Evolutionary conservation across 2,329 filamentous ascomycete genomes (phyloP), one percentile per base, ranked within the genome.

Genomic region (Alternaria gaisen): DNA sequence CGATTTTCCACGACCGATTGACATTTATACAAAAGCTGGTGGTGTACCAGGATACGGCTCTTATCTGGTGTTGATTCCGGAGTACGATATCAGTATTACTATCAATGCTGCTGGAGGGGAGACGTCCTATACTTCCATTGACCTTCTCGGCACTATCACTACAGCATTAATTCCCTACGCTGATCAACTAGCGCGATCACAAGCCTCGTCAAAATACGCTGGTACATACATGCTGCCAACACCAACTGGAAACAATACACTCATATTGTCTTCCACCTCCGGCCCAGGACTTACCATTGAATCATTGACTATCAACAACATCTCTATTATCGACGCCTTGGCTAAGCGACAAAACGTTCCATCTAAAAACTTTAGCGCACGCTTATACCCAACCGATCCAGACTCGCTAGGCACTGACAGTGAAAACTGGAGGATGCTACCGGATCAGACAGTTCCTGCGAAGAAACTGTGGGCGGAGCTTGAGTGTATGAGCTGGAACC

Each of bases 1-100:
- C 1, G 52, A 52, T 10, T 66, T 63, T 11, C 53, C 56, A 8
- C 69, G 72, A 11, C 62, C 68, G 5, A 68, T 74, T 9, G 66
- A 72, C 11, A 53, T 75, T 1, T 73, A 68, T 38, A 69, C 72
- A 0, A 75, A 75, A 53, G 56, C 66, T 2, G 72, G 70, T 5
- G 69, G 68, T 9, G 66, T 75, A 5, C 53, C 63, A 0, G 72
- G 72, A 0, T 75, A 75, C 20, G 64, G 67, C 0, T 63, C 61
- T 0, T 69, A 71, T 22, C 57, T 63, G 5, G 60, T 68, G 2
- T 12, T 72, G 9, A 56, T 74, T 8, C 72, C 71, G 1, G 72
- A 74, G 56, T 72, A 67, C 53, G 53, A 64, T n/a, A 63, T 72
- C 14, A 61, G 69, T 0, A 60, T 74, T 5, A 69, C 66, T 2